phyloP scores from a whole-genome alignment of 768 basidiomycete genomes.

The Harrya chromipes region DNA sequence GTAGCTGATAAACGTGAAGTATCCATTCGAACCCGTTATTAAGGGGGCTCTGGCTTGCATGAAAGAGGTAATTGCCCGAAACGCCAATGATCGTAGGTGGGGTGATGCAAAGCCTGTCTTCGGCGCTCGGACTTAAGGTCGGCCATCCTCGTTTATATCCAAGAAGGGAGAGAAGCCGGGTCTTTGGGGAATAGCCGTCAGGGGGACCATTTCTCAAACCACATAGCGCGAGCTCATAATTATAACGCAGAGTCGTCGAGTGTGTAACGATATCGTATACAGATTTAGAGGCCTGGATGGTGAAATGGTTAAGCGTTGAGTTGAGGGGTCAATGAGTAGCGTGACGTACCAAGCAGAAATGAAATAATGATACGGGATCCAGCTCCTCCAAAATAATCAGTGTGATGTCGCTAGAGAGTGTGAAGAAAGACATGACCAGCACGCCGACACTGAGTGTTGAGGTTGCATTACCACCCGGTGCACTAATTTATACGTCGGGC shows the following conservation, averaged over 20 bases:
- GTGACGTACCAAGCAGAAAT: slow-evolving; percentile 28
- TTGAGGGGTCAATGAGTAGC: not conserved
- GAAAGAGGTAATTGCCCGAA: slow-evolving; percentile 32
- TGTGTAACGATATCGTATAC: slow-evolving; percentile 20
- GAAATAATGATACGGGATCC: slow-evolving; percentile 32
- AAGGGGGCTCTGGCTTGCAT: slow-evolving; percentile 32
- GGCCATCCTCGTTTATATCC: slow-evolving; percentile 33
- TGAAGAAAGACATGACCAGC: slow-evolving; percentile 36
- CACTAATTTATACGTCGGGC: slow-evolving; percentile 31
- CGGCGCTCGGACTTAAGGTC: slow-evolving; percentile 28
- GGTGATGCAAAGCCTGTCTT: slow-evolving; percentile 30
- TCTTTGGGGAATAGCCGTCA: slow-evolving; percentile 14
- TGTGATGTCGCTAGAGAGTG: slow-evolving; percentile 29
- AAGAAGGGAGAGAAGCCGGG: slow-evolving; percentile 29
- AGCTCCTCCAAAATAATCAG: slow-evolving; percentile 33
- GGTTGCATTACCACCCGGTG: slow-evolving; percentile 3
- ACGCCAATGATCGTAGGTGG: slow-evolving; percentile 34
- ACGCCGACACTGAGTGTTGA: slow-evolving; percentile 27
- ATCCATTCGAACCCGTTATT: slow-evolving; percentile 33
- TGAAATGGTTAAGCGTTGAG: not conserved
- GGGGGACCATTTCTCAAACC: slow-evolving; percentile 29
- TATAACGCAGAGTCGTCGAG: slow-evolving; percentile 31
- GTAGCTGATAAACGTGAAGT: slow-evolving; percentile 32
- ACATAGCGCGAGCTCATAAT: slow-evolving; percentile 31
- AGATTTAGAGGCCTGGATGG: slow-evolving; percentile 23